Evolutionary conservation across 139 green algal genomes (phyloP).

Genomic region (Pleodorina starrii): DNA sequence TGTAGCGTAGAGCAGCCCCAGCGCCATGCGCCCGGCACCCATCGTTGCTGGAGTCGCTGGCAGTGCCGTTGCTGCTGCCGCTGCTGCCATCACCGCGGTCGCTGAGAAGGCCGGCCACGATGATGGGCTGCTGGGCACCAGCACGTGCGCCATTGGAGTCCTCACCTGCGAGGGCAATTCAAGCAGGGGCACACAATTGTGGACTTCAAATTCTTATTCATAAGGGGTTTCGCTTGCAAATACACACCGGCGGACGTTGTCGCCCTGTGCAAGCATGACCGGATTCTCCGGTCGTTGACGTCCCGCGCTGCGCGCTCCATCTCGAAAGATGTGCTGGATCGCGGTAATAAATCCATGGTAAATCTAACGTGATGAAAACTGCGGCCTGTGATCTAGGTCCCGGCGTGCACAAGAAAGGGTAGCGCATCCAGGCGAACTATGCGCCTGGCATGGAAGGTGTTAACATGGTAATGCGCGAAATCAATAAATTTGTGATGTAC

Average conservation of each 20-base stretch:
- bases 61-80: background rate
- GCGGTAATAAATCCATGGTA: background rate
- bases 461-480: too few species aligned
- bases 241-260: background rate
- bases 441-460: too few species aligned
- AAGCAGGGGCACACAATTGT: background rate
- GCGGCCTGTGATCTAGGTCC: too few species aligned
- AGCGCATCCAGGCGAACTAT: too few species aligned
- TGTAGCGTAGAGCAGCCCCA: constrained; percentile 56
- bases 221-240: background rate
- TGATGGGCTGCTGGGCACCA: background rate
- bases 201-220: too few species aligned
- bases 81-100: background rate
- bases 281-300: background rate
- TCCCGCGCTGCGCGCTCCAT: background rate
- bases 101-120: background rate
- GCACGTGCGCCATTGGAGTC: background rate
- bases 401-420: too few species aligned
- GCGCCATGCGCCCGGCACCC: background rate
- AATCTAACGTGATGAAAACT: too few species aligned
- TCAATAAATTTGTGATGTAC: too few species aligned
- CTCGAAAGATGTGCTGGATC: constrained; percentile 4
- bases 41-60: background rate
- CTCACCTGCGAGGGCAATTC: background rate
- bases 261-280: background rate